Evolutionary conservation across 2,329 filamentous ascomycete species (phyloP), one percentile per base, ranked within the genome.

Genomic region (Beauveria sp.): DNA sequence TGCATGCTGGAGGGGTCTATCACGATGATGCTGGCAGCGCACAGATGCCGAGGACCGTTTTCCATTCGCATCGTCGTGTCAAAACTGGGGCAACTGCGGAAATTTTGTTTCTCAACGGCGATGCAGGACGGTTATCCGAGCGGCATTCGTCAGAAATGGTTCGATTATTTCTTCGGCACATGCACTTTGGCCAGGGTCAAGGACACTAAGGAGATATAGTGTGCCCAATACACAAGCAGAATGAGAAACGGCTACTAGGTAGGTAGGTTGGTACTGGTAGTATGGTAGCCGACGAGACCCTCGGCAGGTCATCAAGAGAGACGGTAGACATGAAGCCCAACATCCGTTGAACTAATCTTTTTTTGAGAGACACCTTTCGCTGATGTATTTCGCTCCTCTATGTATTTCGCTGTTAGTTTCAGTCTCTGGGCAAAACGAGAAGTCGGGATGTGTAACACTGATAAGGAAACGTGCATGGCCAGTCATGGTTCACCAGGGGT

Each of bases 1-100:
- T 34, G 56, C 37, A 34, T 28, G 34, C 24, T 16, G 24, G 37
- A n/a, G 10, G 22, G 34, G 18, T 37, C 26, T 41, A 44, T 59
- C 56, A 52, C 47, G 37, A 59, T 59, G 52, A 50, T 59, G 56
- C 56, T 40, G 56, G 55, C 37, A 28, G 37, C 37, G 56, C 56
- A 59, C 56, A 59, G 56, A 59, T 59, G 47, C 48, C 10, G 18
- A 43, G 7, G 46, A 6, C 56, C 56, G 56, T 52, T 51, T 57
- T 28, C 44, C n/a, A 20, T 51, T 44, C n/a, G 47, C 37, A 58
- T 58, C 46, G n/a, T 51, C 46, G 34, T 30, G 46, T 30, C 54
- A 37, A 52, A 52, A 51, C 37, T 28, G 56, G 56, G 47, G 55
- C 54, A 4, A 28, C 30, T 26, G 44, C 43, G 41, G 43, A 48